A percentile compares a stretch with the other conserved stretches of the same genome.
These are phyloP conservation scores for Talaromyces stipitatus DNA, from an alignment of 495 filamentous ascomycete genomes.

Conservation along the genomic window DNA sequence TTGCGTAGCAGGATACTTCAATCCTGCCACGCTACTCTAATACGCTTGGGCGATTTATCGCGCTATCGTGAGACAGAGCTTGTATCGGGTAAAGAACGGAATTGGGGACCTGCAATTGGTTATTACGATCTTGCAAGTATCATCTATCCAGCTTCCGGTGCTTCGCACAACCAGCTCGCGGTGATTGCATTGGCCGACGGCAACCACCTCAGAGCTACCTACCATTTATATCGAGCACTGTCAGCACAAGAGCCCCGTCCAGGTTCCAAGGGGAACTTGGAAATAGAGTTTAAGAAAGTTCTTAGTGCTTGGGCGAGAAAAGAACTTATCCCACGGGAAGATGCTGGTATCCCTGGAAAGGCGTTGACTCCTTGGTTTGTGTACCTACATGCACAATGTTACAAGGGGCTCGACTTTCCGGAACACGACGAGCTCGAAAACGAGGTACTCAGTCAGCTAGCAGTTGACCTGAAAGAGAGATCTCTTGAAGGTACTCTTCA, in stretches of 20 bases:
- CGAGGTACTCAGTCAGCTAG: conserved; percentile 72
- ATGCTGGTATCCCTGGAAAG: conserved; percentile 41
- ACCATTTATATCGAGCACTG: conserved; percentile 80
- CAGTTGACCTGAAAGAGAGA: conserved; percentile 62
- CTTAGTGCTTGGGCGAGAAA: conserved; percentile 51
- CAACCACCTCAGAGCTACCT: conserved; percentile 74
- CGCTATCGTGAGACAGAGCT: conserved; percentile 76
- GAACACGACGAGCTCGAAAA: conserved; percentile 79
- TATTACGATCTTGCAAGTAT: conserved; percentile 80
- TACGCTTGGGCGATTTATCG: conserved; percentile 84
- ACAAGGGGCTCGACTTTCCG: conserved; percentile 59
- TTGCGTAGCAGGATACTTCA: conserved; percentile 50
- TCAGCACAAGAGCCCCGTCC: conserved; percentile 66
- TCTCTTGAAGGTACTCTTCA: conserved; percentile 58
- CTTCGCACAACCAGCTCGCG: conserved; percentile 81
- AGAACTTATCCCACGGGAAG: conserved; percentile 46
- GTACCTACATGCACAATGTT: conserved; percentile 79
- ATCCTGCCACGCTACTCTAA: conserved; percentile 77
- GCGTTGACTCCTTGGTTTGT: conserved; percentile 74
- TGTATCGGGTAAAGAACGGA: conserved; percentile 49
- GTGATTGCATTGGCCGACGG: conserved; percentile 70
- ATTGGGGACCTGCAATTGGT: conserved; percentile 72
- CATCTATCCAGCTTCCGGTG: conserved; percentile 70
- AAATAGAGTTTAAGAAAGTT: conserved; percentile 71
- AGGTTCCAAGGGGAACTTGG: conserved; percentile 64